Base-by-base conservation (phyloP, 768 basidiomycete species). In the Serendipita indica region DNA sequence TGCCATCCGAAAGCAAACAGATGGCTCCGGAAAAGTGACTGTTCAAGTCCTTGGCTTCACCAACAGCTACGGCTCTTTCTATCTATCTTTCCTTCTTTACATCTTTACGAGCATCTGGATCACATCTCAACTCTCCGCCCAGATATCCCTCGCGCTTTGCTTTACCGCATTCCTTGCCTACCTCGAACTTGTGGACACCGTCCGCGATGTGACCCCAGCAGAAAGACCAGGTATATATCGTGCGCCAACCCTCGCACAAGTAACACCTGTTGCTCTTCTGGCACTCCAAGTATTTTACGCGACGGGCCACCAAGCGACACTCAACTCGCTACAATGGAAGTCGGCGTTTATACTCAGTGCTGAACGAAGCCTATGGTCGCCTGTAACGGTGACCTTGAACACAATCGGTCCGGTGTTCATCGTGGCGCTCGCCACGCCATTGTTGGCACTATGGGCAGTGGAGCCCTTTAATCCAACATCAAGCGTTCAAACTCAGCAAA, bases 241-340 rank as follows among this genome's bases (percentile, higher is more conserved):
- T 25, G 16, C 58, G 16, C 61, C 70, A 2, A 71, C 71, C 10
- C 88, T 93, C 68, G 71, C 77, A 4, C 88, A 93, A 60, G 70
- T 86, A 22, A 75, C 80, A 0, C 83, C 84, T 0, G 68, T 97
- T 13, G 84, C 84, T 0, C 76, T 97, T 5, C 74, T 96, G 10
- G 85, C 83, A 0, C 70, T 86, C 35, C 78, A 89, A 52, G 69
- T 78, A 5, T 98, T 93, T 75, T 88, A 86, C 67, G 74, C 79
- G 0, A 97, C 93, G 0, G 94, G 96, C 1, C 96, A 99, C 65
- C 92, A 98, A 70, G 78, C 91, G 1, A 84, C 84, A 2, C 75
- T 98, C 35, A 78, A 89, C 1, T 86, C 89, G 2, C 79, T 99
- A 39, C 94, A 98, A 64, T 99, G 94, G 96, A 96, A 96, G 69